phyloP scores from a whole-genome alignment of 1,284 basidiomycete genomes.

The Heterobasidion occidentale region DNA sequence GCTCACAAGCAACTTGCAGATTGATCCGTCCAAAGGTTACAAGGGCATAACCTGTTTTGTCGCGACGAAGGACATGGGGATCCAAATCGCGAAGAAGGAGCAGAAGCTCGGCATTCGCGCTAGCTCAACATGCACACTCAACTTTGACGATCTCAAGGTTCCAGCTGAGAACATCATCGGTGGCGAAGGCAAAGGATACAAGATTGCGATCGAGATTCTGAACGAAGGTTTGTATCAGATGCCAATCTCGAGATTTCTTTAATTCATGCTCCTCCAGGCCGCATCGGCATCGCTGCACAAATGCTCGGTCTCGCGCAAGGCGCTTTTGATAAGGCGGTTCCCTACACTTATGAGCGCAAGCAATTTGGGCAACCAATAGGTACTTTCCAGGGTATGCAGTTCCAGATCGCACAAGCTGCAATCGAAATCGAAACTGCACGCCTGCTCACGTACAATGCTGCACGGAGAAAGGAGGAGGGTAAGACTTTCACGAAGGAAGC shows the following conservation, averaged over 20 bases:
- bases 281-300: conserved; percentile 96
- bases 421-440: conserved; percentile 91
- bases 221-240: conserved; percentile 65
- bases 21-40: conserved; percentile 93
- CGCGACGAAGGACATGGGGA: conserved; percentile 93
- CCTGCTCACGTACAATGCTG: conserved; percentile 94
- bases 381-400: conserved; percentile 92
- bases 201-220: conserved; percentile 96
- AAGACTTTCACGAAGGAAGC: conserved; percentile 86
- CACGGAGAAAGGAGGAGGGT: conserved; percentile 88
- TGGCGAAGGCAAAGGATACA: conserved; percentile 92
- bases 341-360: conserved; percentile 88
- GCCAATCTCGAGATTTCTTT: background rate
- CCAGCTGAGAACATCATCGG: conserved; percentile 94
- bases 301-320: conserved; percentile 97
- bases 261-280: conserved; percentile 32
- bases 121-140: conserved; percentile 94
- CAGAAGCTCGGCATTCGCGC: conserved; percentile 96
- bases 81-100: conserved; percentile 98
- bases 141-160: conserved; percentile 92
- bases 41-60: conserved; percentile 99
- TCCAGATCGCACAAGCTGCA: conserved; percentile 89
- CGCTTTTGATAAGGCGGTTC: conserved; percentile 89
- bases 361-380: conserved; percentile 95
- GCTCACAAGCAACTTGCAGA: conserved; percentile 23